Base-by-base conservation (phyloP, 371 early-diverging fungal species). In the Lichtheimia ramosa region DNA sequence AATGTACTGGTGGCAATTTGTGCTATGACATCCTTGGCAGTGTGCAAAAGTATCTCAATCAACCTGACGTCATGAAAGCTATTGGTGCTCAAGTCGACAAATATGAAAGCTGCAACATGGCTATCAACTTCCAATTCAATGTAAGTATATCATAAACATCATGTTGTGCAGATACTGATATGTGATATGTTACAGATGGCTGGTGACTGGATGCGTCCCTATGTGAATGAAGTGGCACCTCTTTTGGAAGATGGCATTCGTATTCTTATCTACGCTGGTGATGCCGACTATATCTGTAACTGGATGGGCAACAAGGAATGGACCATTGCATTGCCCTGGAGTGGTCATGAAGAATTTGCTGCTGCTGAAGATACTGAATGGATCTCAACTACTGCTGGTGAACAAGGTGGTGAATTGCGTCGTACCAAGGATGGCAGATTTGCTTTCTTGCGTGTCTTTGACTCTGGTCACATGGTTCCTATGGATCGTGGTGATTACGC, bases 261-360 rank as follows among this genome's bases (percentile, higher is more conserved):
- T 41, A 85, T 96, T 13, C 69, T 97, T 49, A 70, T 97, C 20
- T 97, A 96, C 67, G 92, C 93, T 57, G 97, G 65, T 41, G 87
- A 91, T 62, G 89, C 90, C 2, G 92, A 92, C 69, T 92, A 81
- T 64, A 84, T 91, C 50, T 92, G 93, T 81, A 93, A 93, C 76
- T 95, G 94, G 94, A 88, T 91, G 61, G 96, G 96, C 42, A 94
- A 93, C 85, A 90, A 92, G 76, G 95, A 91, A 1, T 94, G 93
- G 91, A 75, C 91, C 2, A 54, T 85, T 40, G 84, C 79, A n/a
- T 73, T 97, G 42, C 85, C 85, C 25, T 96, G 96, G 95, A 69
- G 75, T 25, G 93, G 94, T 34, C 74, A 85, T 61, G 62, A 71
- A 7, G 84, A 81, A 16, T 93, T 90, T 74, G 63, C 74, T 39